Base-by-base conservation (phyloP, 2,329 filamentous ascomycete species). In the Xylaria polymorpha region DNA sequence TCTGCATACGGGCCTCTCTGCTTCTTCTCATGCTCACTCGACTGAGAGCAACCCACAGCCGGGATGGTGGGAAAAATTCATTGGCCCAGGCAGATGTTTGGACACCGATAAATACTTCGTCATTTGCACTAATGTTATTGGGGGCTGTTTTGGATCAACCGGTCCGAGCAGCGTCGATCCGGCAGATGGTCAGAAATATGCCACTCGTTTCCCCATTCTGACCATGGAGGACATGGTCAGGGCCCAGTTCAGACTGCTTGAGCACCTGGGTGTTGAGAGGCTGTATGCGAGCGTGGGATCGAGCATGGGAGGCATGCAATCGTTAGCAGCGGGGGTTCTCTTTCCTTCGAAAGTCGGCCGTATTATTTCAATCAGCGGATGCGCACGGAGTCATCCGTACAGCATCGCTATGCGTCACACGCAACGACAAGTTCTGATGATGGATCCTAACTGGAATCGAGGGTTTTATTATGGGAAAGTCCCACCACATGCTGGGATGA, bases 31-130 rank as follows among this genome's bases (percentile, higher is more conserved):
- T 82, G 96, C 96, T 1, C 94, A 94, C 78, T 98, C 94, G 67
- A 98, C 95, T n/a, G 86, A 88, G 61, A 84, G 85, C 10, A 99
- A 99, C 79, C 88, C 93, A 0, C 92, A 94, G 79, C 92, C 94
- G 0, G 96, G 96, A 3, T 99, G 96, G 96, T 99, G 96, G 96
- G 96, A 99, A 82, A 95, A 92, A 80, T 99, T 99, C 79, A 98
- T 99, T 77, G 96, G 96, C 0, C 92, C 94, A 0, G 94, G 92
- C 0, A 87, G 87, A 22, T 92, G 94, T 12, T 83, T 99, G 10
- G 94, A 99, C 80, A 99, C 96, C 1, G 84, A 95, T 80, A 95
- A 94, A 79, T 97, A 97, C 84, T 93, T 94, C 77, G 84, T 99
- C 69, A 93, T 99, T 70, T 99, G 96, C 83, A 98, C 96, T 10